These are phyloP conservation scores for Penicillium janthinellum DNA, from an alignment of 2,329 filamentous ascomycete genomes.

Conservation along the genomic window DNA sequence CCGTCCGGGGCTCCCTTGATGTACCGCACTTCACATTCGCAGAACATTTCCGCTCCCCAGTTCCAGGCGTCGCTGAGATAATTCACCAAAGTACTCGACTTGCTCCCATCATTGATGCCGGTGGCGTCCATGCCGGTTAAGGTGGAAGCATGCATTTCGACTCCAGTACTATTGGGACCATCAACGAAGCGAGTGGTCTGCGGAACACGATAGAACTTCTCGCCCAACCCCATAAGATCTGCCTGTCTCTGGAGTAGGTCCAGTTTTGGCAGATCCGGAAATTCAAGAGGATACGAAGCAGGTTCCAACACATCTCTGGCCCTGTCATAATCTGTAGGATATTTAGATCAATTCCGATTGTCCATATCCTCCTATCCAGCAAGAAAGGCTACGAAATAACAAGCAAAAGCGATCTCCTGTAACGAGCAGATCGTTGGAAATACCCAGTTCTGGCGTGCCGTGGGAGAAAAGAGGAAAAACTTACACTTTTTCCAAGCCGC, in stretches of 20 bases:
- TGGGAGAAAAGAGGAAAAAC: slow-evolving; percentile 1
- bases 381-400: not conserved
- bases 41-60: slow-evolving; percentile 4
- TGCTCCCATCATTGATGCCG: slow-evolving; percentile 4
- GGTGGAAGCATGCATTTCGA: not conserved
- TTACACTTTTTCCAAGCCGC: slow-evolving; percentile 2
- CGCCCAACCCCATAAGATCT: slow-evolving; percentile 2
- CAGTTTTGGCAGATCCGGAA: not conserved
- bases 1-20: slow-evolving; percentile 35
- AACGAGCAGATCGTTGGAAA: not conserved
- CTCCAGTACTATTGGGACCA: slow-evolving; percentile 2
- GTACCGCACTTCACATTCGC: slow-evolving; percentile 3
- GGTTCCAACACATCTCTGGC: slow-evolving; percentile 1
- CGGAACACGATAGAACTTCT: slow-evolving; percentile 3
- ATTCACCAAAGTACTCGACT: slow-evolving; percentile 2
- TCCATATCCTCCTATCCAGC: not conserved
- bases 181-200: slow-evolving; percentile 3
- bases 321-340: not conserved
- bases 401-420: not conserved
- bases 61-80: slow-evolving; percentile 5
- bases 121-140: slow-evolving; percentile 4
- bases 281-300: not conserved
- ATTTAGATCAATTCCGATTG: not conserved
- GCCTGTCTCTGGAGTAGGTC: slow-evolving; percentile 1
- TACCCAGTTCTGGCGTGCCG: not conserved